Conservation (phyloP, 345 rosid genomes). For the Salix koriyanagi region DNA sequence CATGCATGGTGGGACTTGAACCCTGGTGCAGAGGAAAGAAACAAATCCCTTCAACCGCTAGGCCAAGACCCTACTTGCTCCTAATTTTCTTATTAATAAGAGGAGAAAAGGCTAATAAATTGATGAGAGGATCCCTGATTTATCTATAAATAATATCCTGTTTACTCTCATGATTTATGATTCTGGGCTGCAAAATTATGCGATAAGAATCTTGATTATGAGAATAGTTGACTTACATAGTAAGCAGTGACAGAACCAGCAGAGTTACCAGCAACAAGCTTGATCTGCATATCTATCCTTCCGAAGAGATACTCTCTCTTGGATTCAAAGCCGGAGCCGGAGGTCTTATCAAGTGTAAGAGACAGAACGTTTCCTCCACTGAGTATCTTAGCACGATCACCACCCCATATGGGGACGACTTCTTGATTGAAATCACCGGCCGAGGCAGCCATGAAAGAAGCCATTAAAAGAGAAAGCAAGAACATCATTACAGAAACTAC, state of each 20-base stretch:
- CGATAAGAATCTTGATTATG: too few relatives aligned
- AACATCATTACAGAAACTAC: background rate
- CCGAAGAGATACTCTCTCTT: constrained; percentile 17
- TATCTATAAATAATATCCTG: too few relatives aligned
- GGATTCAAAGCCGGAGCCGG: constrained; percentile 24
- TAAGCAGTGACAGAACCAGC: constrained; percentile 24
- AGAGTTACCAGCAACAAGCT: constrained; percentile 19
- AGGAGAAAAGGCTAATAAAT: too few relatives aligned
- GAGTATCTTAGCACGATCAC: constrained; percentile 15
- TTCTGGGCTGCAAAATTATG: too few relatives aligned
- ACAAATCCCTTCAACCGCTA: too few relatives aligned
- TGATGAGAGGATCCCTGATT: too few relatives aligned
- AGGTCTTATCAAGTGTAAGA: constrained; percentile 16
- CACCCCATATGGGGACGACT: constrained; percentile 21
- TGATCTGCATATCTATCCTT: constrained; percentile 22
- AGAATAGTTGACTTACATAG: constrained; percentile 6
- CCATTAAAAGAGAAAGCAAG: background rate
- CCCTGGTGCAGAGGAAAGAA: too few relatives aligned
- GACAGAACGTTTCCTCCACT: constrained; percentile 9
- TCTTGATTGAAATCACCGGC: constrained; percentile 12
- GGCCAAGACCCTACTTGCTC: too few relatives aligned
- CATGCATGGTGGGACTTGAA: too few relatives aligned
- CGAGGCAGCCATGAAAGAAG: background rate
- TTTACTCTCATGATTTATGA: too few relatives aligned
- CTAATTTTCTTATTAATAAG: too few relatives aligned